Evolutionary conservation across 2,329 filamentous ascomycete genomes (phyloP), one percentile per base, ranked within the genome.

Genomic region (Chalaropsis thielavioides): DNA sequence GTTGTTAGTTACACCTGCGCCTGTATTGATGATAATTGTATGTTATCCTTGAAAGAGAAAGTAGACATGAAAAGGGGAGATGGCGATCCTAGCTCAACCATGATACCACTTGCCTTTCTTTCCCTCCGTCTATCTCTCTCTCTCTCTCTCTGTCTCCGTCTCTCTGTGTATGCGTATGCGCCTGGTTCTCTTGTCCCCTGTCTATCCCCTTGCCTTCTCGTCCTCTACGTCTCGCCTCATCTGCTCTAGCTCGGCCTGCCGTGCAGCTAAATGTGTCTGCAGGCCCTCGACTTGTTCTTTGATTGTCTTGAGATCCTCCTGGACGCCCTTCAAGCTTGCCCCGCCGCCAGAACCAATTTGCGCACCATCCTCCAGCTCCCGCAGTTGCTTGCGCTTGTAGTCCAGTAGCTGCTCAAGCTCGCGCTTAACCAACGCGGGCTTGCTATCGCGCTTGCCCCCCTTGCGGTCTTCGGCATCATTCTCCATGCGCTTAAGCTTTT

Each of bases 391-490:
- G 73, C 90, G 81, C 83, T 99, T 99, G 75, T 95, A 97, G 72
- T 99, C 94, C 54, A 99, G 79, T 75, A 99, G 76, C 77, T 96
- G 90, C 75, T 97, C 90, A 59, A 96, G 79, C 76, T 99, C 94
- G 68, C 92, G 82, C 81, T 96, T 97, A 65, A 97, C 90, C 49
- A 99, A 80, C 44, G 91, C 90, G 54, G 92, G 92, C 76, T 91
- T 95, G 27, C 84, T 87, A 69, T 90, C 85, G 58, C 91, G 80
- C 77, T 82, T 84, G 70, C 80, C 83, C 69, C 81, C 81, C 71
- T 76, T 80, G 66, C 83, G 80, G 67, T 83, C 82, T 70, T 88
- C 83, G 0, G 86, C 85, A 54, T 85, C 83, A 66, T 85, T 81
- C 76, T 95, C 91, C 1, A 96, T 87, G 66, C 88, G 86, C 43